Evolutionary conservation across 176 grass and related monocot genomes (phyloP), one percentile per base, ranked within the genome.

Genomic region (Elaeis guineensis): DNA sequence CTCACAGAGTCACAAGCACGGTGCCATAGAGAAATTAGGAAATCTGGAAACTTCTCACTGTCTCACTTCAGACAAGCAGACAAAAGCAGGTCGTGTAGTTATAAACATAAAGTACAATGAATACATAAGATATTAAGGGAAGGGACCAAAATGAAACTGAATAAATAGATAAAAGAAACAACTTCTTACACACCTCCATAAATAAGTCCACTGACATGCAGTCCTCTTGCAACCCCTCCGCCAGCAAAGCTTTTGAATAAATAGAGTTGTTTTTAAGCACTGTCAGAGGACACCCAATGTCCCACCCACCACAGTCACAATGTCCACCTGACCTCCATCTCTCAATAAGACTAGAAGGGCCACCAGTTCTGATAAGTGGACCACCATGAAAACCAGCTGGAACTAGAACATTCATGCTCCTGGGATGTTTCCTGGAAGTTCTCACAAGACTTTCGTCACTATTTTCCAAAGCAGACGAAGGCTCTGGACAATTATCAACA

Each of bases 261-360:
- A 21, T 30, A 24, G 48, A 51, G 21, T 14, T 17, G 28, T 89
- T 78, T 52, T 39, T 56, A 21, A 92, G 52, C 5, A 98, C 79
- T 76, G 75, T 92, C 19, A 98, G 54, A 17, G 84, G 76, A 70
- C 93, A 98, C 1, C 93, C 84, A 21, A 75, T 54, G 73, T 98
- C 93, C 93, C 93, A 98, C 12, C 93, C 93, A 0, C 84, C 87
- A 4, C 93, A 98, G 12, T 91, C 81, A 22, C 93, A 98, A 17
- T 58, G 39, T 11, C 87, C 84, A 5, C 79, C 66, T 12, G 79
- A 78, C 55, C 58, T 70, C 93, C 87, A 98, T 72, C 93, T 85
- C 35, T 79, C 61, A 3, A 77, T 49, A 50, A 98, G 93, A 69
- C 81, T 62, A 14, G 77, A 61, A 0, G 81, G 84, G 5, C 87